Conservation (phyloP, 1,284 basidiomycete genomes). For the Fomitopsis palustris region DNA sequence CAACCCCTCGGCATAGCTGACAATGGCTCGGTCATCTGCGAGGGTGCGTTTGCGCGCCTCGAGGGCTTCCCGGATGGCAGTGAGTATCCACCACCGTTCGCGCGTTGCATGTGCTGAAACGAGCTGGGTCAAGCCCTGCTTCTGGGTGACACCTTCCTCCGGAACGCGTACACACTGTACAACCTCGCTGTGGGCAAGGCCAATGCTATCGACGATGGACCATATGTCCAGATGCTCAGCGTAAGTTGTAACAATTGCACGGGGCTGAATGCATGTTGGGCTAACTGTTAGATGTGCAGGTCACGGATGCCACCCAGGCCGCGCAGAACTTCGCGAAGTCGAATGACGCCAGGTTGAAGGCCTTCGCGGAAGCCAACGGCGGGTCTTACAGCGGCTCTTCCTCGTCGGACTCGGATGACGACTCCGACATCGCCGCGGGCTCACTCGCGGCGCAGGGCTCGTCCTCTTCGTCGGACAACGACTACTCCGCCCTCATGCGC, state of each 20-base stretch:
- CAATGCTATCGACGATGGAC: not conserved
- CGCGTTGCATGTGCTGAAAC: not conserved
- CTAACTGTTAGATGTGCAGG: not conserved
- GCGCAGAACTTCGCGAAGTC: not conserved
- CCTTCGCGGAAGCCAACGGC: not conserved
- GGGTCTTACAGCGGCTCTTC: not conserved
- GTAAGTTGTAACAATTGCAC: not conserved
- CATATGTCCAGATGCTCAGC: conserved; percentile 7
- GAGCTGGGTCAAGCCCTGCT: not conserved
- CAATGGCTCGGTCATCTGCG: conserved; percentile 1
- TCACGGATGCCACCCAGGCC: not conserved
- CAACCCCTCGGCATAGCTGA: not conserved
- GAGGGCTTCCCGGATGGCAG: not conserved
- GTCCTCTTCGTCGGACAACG: not conserved
- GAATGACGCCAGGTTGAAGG: not conserved
- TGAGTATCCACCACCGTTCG: not conserved
- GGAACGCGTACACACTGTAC: conserved; percentile 8
- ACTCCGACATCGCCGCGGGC: not conserved
- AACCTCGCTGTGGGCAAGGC: conserved; percentile 2
- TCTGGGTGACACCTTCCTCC: conserved; percentile 6
- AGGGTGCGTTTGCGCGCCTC: conserved; percentile 1
- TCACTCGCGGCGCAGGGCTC: not conserved
- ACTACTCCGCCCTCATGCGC: not conserved
- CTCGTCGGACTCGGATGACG: not conserved
- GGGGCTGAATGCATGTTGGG: not conserved